These are phyloP conservation scores for Xerophyta viscosa DNA, from an alignment of 106 monocot genomes.

Conservation along the genomic window DNA sequence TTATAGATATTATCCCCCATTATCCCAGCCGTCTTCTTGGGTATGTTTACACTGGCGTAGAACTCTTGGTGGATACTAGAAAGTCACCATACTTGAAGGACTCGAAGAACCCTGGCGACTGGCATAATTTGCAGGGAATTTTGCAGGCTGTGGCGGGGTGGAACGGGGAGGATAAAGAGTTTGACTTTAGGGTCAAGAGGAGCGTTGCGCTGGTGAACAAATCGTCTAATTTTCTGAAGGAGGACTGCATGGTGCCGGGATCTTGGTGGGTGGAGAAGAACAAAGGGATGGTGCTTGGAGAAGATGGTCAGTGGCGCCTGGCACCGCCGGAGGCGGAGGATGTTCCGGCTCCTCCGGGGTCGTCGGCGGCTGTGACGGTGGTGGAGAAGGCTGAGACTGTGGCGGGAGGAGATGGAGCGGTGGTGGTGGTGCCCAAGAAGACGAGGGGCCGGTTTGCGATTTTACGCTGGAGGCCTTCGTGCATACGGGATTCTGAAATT, in stretches of 20 bases:
- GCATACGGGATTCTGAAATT: no score
- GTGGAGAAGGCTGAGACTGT: no score
- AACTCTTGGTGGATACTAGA: slow-evolving; percentile 21
- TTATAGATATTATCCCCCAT: slow-evolving; percentile 31
- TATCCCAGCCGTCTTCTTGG: slow-evolving; percentile 27
- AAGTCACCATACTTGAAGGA: slow-evolving; percentile 51
- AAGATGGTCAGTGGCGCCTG: slow-evolving; percentile 33
- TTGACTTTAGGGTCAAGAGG: slow-evolving; percentile 34
- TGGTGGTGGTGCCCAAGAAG: no score
- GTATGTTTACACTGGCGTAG: slow-evolving; percentile 14
- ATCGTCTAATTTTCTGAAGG: slow-evolving; percentile 41
- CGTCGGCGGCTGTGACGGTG: not conserved
- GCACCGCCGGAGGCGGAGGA: slow-evolving; percentile 23
- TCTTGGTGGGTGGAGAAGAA: slow-evolving; percentile 64
- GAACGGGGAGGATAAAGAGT: slow-evolving; percentile 26
- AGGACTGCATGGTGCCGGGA: slow-evolving; percentile 35
- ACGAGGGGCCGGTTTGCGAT: no score
- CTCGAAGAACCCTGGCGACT: slow-evolving; percentile 22
- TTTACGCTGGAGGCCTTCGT: no score
- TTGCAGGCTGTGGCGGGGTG: slow-evolving; percentile 34
- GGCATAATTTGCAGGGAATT: slow-evolving; percentile 49
- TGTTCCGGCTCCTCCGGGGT: slow-evolving; percentile 23
- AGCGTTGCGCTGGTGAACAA: slow-evolving; percentile 51
- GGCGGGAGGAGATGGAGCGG: no score
- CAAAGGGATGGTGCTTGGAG: slow-evolving; percentile 48